Evolutionary conservation across 805 yeast genomes (phyloP).

Genomic region (Metschnikowia henanensis): DNA sequence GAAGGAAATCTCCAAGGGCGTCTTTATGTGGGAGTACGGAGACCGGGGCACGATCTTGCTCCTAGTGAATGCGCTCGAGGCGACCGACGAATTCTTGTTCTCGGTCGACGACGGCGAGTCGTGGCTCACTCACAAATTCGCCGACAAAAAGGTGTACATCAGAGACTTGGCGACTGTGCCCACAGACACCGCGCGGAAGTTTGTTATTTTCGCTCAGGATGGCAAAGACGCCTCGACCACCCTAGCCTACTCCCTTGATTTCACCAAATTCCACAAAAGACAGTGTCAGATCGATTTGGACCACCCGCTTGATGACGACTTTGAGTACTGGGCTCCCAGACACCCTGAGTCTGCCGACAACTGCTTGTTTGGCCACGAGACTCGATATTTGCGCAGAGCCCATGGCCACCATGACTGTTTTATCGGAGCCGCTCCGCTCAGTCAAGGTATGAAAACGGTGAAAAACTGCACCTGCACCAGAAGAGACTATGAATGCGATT

Average conservation of each 20-base stretch:
- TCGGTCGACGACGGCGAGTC: slow-evolving; percentile 79
- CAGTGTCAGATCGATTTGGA: slow-evolving; percentile 46
- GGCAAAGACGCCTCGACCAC: slow-evolving; percentile 42
- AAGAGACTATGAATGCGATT: slow-evolving; percentile 92
- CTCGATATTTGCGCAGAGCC: slow-evolving; percentile 41
- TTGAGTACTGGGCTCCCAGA: slow-evolving; percentile 43
- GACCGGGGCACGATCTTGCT: slow-evolving; percentile 90
- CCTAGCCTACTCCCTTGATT: slow-evolving; percentile 41
- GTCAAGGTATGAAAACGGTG: slow-evolving; percentile 53
- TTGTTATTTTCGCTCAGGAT: slow-evolving; percentile 51
- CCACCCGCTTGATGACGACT: slow-evolving; percentile 41
- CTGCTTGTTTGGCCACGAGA: slow-evolving; percentile 45
- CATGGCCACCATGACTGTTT: slow-evolving; percentile 60
- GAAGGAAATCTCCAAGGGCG: slow-evolving; percentile 74
- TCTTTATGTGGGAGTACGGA: slow-evolving; percentile 92
- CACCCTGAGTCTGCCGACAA: slow-evolving; percentile 36
- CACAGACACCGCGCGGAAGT: slow-evolving; percentile 81
- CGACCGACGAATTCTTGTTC: slow-evolving; percentile 59
- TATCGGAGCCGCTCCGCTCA: slow-evolving; percentile 60
- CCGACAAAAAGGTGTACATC: slow-evolving; percentile 54
- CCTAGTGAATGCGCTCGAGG: slow-evolving; percentile 57
- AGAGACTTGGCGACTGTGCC: slow-evolving; percentile 88
- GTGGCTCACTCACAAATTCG: slow-evolving; percentile 69
- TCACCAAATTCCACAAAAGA: slow-evolving; percentile 33
- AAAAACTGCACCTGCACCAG: slow-evolving; percentile 83